Conservation (phyloP, 2,329 filamentous ascomycete genomes). For the Colletotrichum lentis region DNA sequence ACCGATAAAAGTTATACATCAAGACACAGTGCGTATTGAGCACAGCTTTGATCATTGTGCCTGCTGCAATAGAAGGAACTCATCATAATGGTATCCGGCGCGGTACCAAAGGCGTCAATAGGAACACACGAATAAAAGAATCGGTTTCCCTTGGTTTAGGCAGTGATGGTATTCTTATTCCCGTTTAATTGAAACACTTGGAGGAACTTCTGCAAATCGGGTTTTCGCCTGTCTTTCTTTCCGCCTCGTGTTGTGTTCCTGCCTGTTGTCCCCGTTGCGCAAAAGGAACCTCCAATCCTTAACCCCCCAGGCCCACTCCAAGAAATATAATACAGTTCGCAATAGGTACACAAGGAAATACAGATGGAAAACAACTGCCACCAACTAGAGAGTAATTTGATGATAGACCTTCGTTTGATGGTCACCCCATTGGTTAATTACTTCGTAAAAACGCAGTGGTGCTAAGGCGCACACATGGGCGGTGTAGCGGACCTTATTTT, state of each 20-base stretch:
- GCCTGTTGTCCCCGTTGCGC: slow-evolving; percentile 29
- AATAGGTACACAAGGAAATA: slow-evolving; percentile 30
- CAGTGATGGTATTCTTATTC: neutral
- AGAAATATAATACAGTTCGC: slow-evolving; percentile 32
- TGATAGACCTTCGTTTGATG: neutral
- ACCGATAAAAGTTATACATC: no score
- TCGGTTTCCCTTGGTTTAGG: neutral
- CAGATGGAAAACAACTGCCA: slow-evolving; percentile 7
- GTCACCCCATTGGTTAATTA: neutral
- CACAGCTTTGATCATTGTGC: neutral
- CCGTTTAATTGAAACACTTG: slow-evolving; percentile 13
- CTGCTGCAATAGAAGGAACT: slow-evolving; percentile 3
- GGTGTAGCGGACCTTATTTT: neutral
- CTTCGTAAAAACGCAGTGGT: neutral
- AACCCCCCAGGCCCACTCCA: slow-evolving; percentile 5
- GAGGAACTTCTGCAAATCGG: neutral
- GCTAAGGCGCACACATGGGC: slow-evolving; percentile 1
- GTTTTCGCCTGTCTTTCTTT: slow-evolving; percentile 3
- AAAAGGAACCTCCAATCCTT: neutral
- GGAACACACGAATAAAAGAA: neutral
- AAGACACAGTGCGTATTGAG: neutral
- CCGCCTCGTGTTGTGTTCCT: slow-evolving; percentile 15
- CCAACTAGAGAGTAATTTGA: neutral
- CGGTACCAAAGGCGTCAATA: neutral
- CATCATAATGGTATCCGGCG: slow-evolving; percentile 4